Evolutionary conservation across 2,329 filamentous ascomycete genomes (phyloP), one percentile per base, ranked within the genome.

Genomic region (Colletotrichum salicis): DNA sequence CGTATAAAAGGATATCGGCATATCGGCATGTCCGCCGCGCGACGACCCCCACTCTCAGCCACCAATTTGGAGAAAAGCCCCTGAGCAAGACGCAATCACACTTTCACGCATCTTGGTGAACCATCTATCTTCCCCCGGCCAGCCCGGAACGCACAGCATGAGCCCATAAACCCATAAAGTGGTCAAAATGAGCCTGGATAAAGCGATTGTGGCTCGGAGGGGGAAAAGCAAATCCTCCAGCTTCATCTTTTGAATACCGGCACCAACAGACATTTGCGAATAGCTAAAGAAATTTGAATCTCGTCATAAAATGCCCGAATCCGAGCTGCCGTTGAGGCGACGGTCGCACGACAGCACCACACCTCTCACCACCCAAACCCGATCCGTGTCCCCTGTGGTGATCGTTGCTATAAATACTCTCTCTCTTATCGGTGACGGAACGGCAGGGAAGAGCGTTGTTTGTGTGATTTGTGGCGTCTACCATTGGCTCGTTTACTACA

Each of bases 371-470:
- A 48, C 19, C 29, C 41, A 27, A 45, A 10, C 41, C 54, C 64
- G 41, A 63, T 58, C 52, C 41, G 31, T 54, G 52, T 13, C n/a
- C 37, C 69, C 41, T 68, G 69, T 55, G 58, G 24, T 71, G 64
- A 71, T 71, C 58, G 58, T 59, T 68, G 27, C 64, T 71, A 71
- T 68, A 64, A 62, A 68, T 71, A 68, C 58, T 41, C 69, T 27
- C 69, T 27, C 33, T 54, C 22, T 10, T 59, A 62, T 62, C 56
- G 45, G 59, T 48, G 31, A n/a, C 19, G 7, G 64, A 63, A 63
- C 60, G 19, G n/a, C 69, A 69, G 56, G 58, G 64, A 68, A 69
- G 10, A 24, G 57, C 57, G 24, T 19, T 64, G 19, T 48, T n/a
- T 35, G 51, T 51, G 51, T 41, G 27, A 67, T 45, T 59, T 29